Conservation (phyloP, 192 early-diverging fungal genomes). For the Podila epigama region DNA sequence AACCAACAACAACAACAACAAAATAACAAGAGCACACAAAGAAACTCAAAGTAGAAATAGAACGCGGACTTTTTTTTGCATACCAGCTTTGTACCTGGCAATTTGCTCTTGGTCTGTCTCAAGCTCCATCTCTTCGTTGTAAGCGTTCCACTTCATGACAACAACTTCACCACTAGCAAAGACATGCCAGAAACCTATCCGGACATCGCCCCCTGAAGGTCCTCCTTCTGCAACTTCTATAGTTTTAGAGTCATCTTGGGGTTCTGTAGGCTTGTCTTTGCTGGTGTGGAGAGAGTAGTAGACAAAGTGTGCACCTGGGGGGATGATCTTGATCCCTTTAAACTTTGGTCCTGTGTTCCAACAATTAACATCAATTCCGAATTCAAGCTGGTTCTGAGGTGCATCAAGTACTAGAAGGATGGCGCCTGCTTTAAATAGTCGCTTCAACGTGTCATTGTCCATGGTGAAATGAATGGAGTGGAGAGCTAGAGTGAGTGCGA, state of each 20-base stretch:
- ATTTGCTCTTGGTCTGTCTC: constrained; percentile 68
- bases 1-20: too few relatives aligned
- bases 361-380: constrained; percentile 90
- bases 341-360: constrained; percentile 93
- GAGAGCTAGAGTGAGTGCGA: background rate
- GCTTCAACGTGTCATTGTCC: constrained; percentile 84
- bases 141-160: constrained; percentile 81
- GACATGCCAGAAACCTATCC: constrained; percentile 19
- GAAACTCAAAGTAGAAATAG: background rate
- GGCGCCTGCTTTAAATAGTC: constrained; percentile 78
- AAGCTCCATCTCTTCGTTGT: constrained; percentile 69
- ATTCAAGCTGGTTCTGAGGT: constrained; percentile 69
- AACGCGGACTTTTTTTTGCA: too few relatives aligned
- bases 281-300: constrained; percentile 69
- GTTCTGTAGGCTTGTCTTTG: constrained; percentile 56
- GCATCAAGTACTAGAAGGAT: constrained; percentile 84
- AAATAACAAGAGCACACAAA: too few relatives aligned
- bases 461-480: constrained; percentile 53
- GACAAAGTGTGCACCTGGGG: constrained; percentile 93
- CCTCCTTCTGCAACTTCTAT: constrained; percentile 25
- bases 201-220: constrained; percentile 26
- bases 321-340: constrained; percentile 92
- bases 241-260: constrained; percentile 4
- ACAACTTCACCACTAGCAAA: constrained; percentile 66
- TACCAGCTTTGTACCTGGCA: constrained; percentile 70